These are phyloP conservation scores for Akanthomyces lecanii DNA, from an alignment of 2,329 filamentous ascomycete species.

Conservation along the genomic window DNA sequence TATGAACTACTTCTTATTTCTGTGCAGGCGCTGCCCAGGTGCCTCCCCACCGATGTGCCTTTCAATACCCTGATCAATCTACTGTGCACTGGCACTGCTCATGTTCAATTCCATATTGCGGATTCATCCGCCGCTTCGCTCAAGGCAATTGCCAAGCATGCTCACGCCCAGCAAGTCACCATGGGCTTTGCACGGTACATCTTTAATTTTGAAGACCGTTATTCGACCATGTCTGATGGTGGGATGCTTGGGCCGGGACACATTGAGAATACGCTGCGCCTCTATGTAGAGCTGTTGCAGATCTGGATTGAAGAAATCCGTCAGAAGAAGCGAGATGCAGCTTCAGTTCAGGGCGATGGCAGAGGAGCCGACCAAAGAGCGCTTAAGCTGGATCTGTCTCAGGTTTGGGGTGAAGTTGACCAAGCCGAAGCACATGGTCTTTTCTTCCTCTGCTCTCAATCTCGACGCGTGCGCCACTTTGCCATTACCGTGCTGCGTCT, in stretches of 20 bases:
- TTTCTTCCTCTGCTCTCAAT: constrained; percentile 97
- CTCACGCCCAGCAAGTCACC: constrained; percentile 89
- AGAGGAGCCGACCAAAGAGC: constrained; percentile 64
- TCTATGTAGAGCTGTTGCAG: constrained; percentile 89
- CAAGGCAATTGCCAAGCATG: constrained; percentile 91
- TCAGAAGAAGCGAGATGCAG: constrained; percentile 72
- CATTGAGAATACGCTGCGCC: constrained; percentile 85
- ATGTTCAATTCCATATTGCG: constrained; percentile 89
- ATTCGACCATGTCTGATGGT: constrained; percentile 96
- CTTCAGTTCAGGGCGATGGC: constrained; percentile 60
- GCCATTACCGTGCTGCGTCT: constrained; percentile 88
- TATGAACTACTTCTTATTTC: constrained; percentile 95
- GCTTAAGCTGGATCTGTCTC: constrained; percentile 77
- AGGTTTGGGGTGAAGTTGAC: constrained; percentile 88
- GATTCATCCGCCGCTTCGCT: constrained; percentile 86
- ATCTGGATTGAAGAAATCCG: constrained; percentile 99
- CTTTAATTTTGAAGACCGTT: constrained; percentile 96
- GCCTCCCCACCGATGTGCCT: constrained; percentile 82
- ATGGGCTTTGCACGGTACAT: constrained; percentile 97
- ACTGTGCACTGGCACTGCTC: constrained; percentile 91
- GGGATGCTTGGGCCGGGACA: constrained; percentile 92
- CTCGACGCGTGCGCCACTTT: constrained; percentile 79
- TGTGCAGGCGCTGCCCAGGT: constrained; percentile 91
- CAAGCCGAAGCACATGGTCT: constrained; percentile 94
- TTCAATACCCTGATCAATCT: constrained; percentile 93